phyloP scores from a whole-genome alignment of 1,139 yeast genomes.

The Schwanniomyces etchellsii region DNA sequence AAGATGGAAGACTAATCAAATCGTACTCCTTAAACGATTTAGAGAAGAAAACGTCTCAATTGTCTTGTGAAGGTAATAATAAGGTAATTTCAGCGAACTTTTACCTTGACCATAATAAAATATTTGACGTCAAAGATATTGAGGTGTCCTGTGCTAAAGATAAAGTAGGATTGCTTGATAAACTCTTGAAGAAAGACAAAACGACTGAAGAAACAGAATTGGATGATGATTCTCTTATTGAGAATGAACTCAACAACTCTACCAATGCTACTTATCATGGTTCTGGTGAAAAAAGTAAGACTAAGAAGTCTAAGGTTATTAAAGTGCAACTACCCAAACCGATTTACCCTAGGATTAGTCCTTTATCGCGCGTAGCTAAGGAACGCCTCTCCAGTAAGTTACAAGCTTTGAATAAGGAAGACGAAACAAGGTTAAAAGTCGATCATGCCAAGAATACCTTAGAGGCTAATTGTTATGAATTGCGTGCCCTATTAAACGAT shows the following conservation, averaged over 20 bases:
- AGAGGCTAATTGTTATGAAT: slow-evolving; percentile 53
- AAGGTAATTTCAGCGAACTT: slow-evolving; percentile 38
- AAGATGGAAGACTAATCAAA: slow-evolving; percentile 47
- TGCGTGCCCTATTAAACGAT: slow-evolving; percentile 49
- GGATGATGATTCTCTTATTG: slow-evolving; percentile 8
- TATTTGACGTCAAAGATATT: slow-evolving; percentile 39
- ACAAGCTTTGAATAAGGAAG: slow-evolving; percentile 34
- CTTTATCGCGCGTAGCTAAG: slow-evolving; percentile 39
- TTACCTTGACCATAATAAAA: slow-evolving; percentile 42
- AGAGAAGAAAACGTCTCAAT: slow-evolving; percentile 31
- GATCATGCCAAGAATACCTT: slow-evolving; percentile 49
- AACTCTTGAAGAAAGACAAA: slow-evolving; percentile 20
- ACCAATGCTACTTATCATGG: slow-evolving; percentile 3
- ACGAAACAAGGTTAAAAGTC: slow-evolving; percentile 38
- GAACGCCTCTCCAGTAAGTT: slow-evolving; percentile 24
- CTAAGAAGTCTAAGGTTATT: slow-evolving; percentile 12
- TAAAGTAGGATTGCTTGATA: slow-evolving; percentile 23
- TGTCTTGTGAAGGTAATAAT: slow-evolving; percentile 36
- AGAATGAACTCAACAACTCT: slow-evolving; percentile 1
- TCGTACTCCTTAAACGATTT: slow-evolving; percentile 27
- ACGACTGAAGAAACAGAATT: slow-evolving; percentile 5
- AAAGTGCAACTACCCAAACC: slow-evolving; percentile 21
- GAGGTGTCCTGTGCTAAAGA: slow-evolving; percentile 34
- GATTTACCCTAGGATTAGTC: slow-evolving; percentile 35
- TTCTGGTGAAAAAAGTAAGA: slow-evolving; percentile 6